Base-by-base conservation (phyloP, 108 stramenopile species). In the Cylindrotheca closterium region DNA sequence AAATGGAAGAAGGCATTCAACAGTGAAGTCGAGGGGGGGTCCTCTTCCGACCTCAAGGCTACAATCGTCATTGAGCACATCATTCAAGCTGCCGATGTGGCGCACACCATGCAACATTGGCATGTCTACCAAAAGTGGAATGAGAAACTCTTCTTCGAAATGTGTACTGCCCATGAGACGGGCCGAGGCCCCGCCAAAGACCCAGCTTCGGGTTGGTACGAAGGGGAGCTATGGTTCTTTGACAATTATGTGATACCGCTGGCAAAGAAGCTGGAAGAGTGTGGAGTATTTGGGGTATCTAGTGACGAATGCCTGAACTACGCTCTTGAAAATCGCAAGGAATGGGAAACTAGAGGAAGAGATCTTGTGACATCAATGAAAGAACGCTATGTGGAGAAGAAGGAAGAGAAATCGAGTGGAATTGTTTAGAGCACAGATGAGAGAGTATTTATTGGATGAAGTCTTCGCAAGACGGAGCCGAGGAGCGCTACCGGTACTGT, bases 41-140 rank as follows among this genome's bases (percentile, higher is more conserved):
- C n/a, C 10, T 32, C 31, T 25, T 10, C 56, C 12, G 65, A 60
- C 67, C 53, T 71, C 19, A 74, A 70, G 47, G 78, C 72, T 4
- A 70, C 78, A 18, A 45, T 69, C 12, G 75, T 79, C 0, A 66
- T 82, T 47, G 81, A 82, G 27, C 73, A 75, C 7, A 73, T 82
- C 55, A 78, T 82, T 64, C 73, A 78, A 54, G 78, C 65, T 15
- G 60, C 78, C 30, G 81, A 82, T 57, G 73, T 79, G 26, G 78
- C 75, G 2, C 81, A 82, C 55, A 82, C 81, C 0, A 82, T 82
- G 81, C 81, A 82, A 55, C 65, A 74, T 67, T 82, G 77, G 51
- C 65, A 56, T 31, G 55, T 78, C 26, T 82, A 78, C 59, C 66
- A 67, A 56, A 79, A 79, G 51, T 82, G 81, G 81, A 82, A 82